phyloP scores from a whole-genome alignment of 306 rosid species.

The Cicer cuneatum region DNA sequence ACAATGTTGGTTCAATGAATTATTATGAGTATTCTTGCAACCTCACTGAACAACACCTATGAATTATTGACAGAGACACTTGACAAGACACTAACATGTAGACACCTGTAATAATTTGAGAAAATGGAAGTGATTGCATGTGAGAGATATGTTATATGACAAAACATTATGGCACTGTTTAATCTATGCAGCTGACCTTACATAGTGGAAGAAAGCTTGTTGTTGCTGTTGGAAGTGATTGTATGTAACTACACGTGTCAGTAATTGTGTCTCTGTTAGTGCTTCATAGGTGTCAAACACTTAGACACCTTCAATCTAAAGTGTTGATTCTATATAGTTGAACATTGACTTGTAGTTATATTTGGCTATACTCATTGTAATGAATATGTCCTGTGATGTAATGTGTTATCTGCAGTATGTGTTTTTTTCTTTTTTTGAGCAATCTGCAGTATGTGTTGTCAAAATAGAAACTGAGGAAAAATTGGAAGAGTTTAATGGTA shows the following conservation, averaged over 20 bases:
- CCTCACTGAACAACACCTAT: too few relatives aligned
- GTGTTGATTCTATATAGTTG: background rate
- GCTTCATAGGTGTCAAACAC: background rate
- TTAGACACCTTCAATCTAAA: background rate
- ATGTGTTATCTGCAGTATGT: constrained; percentile 48
- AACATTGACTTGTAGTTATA: background rate
- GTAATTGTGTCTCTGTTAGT: background rate
- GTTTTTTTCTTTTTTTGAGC: background rate
- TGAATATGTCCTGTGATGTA: background rate
- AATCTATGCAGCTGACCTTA: too few relatives aligned
- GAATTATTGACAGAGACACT: too few relatives aligned
- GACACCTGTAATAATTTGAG: background rate
- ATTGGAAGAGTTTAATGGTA: constrained; percentile 54
- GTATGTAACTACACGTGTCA: background rate
- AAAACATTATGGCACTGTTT: too few relatives aligned
- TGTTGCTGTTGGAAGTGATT: background rate
- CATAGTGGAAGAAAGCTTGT: too few relatives aligned
- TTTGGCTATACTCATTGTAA: background rate
- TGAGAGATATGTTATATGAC: too few relatives aligned
- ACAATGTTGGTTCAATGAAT: background rate
- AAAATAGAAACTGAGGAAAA: constrained; percentile 55
- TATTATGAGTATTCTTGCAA: background rate
- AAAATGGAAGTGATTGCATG: background rate
- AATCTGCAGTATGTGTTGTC: constrained; percentile 52
- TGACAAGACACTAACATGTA: background rate